phyloP scores from a whole-genome alignment of 129 eudicot species.

The Tagetes patula region DNA sequence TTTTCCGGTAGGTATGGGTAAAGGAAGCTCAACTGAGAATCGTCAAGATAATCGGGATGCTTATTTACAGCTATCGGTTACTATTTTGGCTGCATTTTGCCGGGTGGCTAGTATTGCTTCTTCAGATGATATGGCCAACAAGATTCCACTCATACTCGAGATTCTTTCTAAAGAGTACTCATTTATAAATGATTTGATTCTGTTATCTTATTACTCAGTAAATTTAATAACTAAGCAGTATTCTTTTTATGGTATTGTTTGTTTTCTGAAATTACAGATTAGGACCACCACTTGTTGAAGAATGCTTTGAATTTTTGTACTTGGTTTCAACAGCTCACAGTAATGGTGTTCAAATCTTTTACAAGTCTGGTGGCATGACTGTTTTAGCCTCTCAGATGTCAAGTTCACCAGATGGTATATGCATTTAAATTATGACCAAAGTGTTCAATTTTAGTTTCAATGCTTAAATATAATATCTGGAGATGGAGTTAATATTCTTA shows the following conservation, averaged over 20 bases:
- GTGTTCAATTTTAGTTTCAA: slow-evolving; percentile 7
- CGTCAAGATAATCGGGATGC: slow-evolving; percentile 57
- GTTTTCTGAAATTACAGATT: slow-evolving; percentile 41
- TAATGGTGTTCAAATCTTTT: slow-evolving; percentile 52
- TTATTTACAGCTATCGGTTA: slow-evolving; percentile 60
- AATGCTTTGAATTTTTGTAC: slow-evolving; percentile 70
- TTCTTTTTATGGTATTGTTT: neutral
- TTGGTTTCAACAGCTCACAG: slow-evolving; percentile 53
- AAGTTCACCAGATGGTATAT: slow-evolving; percentile 60
- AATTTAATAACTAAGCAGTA: neutral
- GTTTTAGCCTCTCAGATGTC: slow-evolving; percentile 59
- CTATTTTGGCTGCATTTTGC: slow-evolving; percentile 73
- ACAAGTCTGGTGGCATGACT: slow-evolving; percentile 61
- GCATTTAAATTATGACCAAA: neutral
- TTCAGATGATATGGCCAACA: slow-evolving; percentile 55
- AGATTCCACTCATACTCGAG: slow-evolving; percentile 55
- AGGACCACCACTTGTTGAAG: slow-evolving; percentile 46
- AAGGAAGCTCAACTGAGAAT: slow-evolving; percentile 41
- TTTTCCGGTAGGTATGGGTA: slow-evolving; percentile 62
- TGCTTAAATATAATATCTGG: neutral
- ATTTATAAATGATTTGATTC: slow-evolving; percentile 12
- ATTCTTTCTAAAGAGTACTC: slow-evolving; percentile 51
- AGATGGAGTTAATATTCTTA: slow-evolving; percentile 16
- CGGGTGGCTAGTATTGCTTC: slow-evolving; percentile 71
- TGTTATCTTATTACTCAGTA: neutral